Conservation (phyloP, 1,139 yeast species). For the Yamadazyma mexicana region DNA sequence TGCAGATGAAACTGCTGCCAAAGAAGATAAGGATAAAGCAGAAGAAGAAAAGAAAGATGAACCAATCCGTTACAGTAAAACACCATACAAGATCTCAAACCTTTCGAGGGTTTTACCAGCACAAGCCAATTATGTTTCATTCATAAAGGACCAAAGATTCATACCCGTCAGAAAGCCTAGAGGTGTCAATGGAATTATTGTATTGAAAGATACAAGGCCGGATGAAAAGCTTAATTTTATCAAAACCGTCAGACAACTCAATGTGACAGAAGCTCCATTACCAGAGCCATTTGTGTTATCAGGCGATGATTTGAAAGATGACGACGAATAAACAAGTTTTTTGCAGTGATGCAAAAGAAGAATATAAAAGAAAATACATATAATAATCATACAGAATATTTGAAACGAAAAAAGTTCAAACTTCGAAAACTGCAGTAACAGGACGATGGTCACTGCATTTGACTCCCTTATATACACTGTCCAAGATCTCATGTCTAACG, state of each 20-base stretch:
- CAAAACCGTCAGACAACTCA: constrained; percentile 83
- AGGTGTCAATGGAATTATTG: constrained; percentile 79
- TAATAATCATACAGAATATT: neutral
- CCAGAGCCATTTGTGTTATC: constrained; percentile 80
- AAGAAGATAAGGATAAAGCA: constrained; percentile 21
- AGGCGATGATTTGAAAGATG: constrained; percentile 50
- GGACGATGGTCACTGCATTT: constrained; percentile 50
- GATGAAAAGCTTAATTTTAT: constrained; percentile 65
- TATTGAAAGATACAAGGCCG: constrained; percentile 71
- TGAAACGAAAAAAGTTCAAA: too few species aligned
- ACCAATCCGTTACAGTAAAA: constrained; percentile 48
- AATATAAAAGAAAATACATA: constrained; percentile 1
- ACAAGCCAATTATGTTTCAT: constrained; percentile 81
- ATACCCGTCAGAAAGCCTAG: constrained; percentile 79
- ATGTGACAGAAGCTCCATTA: constrained; percentile 81
- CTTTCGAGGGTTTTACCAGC: constrained; percentile 90
- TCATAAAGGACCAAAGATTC: constrained; percentile 73
- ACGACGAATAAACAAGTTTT: constrained; percentile 10
- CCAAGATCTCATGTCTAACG: constrained; percentile 38
- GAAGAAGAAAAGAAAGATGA: constrained; percentile 28
- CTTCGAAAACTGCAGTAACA: constrained; percentile 28
- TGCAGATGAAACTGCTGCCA: constrained; percentile 20
- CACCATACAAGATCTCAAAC: constrained; percentile 70
- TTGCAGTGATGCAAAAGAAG: neutral
- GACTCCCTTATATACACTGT: constrained; percentile 22